A percentile compares a stretch with the other conserved stretches of the same genome.
Evolutionary conservation across 306 rosid species (phyloP).

Genomic region (Prunus mume): DNA sequence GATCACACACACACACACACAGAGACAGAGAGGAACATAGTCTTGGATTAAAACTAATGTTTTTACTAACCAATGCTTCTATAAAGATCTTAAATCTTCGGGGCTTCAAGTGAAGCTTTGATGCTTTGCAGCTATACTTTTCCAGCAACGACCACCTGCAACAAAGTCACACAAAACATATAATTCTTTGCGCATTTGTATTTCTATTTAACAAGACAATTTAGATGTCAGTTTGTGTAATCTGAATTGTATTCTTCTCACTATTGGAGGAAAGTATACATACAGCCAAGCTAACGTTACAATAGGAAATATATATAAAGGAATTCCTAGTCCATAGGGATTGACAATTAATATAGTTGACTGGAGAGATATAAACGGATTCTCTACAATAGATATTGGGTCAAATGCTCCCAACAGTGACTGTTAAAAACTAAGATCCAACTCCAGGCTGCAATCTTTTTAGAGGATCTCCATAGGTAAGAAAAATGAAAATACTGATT

Average conservation of each 20-base stretch:
- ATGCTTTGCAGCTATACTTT: slow-evolving; percentile 97
- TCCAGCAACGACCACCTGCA: slow-evolving; percentile 98
- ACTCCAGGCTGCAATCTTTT: not conserved
- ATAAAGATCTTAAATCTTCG: slow-evolving; percentile 88
- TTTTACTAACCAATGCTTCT: slow-evolving; percentile 87
- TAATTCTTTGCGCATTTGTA: slow-evolving; percentile 14
- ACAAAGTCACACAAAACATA: slow-evolving; percentile 28
- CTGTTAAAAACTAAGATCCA: slow-evolving; percentile 5
- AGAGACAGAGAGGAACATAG: not conserved
- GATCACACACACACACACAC: no score
- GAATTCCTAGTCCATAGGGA: no score
- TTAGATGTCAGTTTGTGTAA: no score
- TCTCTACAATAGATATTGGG: not conserved
- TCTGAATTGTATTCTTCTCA: no score
- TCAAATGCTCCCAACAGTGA: not conserved
- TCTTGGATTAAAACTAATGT: slow-evolving; percentile 21
- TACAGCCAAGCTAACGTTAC: no score
- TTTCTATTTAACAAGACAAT: slow-evolving; percentile 9
- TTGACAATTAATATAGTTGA: no score
- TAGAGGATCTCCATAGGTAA: not conserved
- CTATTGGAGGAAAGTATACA: no score
- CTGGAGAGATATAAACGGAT: no score
- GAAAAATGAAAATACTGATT: not conserved
- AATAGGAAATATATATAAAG: no score
- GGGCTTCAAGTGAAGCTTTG: slow-evolving; percentile 97